Base-by-base conservation (phyloP, 495 filamentous ascomycete species). In the Annulohypoxylon moriforme region DNA sequence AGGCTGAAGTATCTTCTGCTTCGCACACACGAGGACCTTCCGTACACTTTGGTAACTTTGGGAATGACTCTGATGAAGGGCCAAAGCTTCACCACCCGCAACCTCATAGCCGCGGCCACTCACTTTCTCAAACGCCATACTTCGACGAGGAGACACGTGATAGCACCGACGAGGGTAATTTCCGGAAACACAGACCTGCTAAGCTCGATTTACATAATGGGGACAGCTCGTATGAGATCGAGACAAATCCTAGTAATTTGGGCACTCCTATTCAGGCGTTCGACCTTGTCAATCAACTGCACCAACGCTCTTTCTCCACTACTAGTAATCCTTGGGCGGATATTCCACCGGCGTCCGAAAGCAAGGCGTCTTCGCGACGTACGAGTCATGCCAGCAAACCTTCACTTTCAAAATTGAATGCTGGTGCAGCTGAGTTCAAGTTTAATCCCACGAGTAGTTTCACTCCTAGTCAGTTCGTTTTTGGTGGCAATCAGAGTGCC, bases 391-490 rank as follows among this genome's bases (percentile, higher is more conserved):
- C 80, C 38, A 88, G 89, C 63, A 90, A 89, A 76, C 80, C 88
- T 27, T 94, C 91, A 2, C 82, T 87, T 18, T 94, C 93, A 0
- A 93, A 89, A 64, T 83, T 97, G 50, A 98, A 99, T 69, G 93
- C 94, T 40, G 89, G 89, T 60, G 95, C 96, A 0, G 91, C 92
- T 55, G 93, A 94, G 73, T 98, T 98, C 78, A 93, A 89, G 69
- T 91, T 92, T 77, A 90, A 96, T 64, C 92, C 93, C 4, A 82
- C 80, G 16, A 89, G 79, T 59, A 81, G 72, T 20, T 92, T 92
- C 76, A 84, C 83, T 38, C 87, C 93, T 1, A 82, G 84, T n/a
- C 82, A 85, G 42, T 86, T 84, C 60, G 70, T 73, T 20, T 92
- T 91, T 64, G 82, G 83, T 64, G 82, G 83, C 38, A 81, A 81